Evolutionary conservation across 768 basidiomycete genomes (phyloP).

Genomic region (Pisolithus microcarpus): DNA sequence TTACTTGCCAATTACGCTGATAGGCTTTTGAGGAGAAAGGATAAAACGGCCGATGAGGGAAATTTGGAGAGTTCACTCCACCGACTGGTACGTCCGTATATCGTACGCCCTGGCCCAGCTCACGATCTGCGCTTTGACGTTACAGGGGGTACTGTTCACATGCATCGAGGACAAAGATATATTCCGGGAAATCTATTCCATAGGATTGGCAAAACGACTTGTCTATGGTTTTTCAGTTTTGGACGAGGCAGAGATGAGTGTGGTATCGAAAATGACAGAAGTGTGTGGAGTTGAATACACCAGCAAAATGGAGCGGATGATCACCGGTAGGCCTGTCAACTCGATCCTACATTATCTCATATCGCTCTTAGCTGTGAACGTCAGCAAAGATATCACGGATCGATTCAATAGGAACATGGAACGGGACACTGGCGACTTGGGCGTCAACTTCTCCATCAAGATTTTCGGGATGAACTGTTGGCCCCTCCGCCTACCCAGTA

Average conservation of each 20-base stretch:
- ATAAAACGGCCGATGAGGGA: conserved; percentile 88
- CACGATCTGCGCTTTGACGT: conserved; percentile 2
- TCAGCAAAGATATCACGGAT: conserved; percentile 92
- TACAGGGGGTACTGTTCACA: conserved; percentile 93
- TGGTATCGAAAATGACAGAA: conserved; percentile 97
- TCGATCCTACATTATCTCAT: neutral
- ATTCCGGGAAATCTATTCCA: conserved; percentile 96
- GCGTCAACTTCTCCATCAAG: conserved; percentile 87
- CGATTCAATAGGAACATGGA: conserved; percentile 92
- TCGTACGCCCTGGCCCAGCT: neutral
- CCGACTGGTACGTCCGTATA: conserved; percentile 60
- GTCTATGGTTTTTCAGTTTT: conserved; percentile 88
- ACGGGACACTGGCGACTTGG: conserved; percentile 75
- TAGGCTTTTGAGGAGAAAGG: conserved; percentile 83
- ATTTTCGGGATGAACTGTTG: conserved; percentile 95
- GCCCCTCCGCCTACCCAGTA: conserved; percentile 77
- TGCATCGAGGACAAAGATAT: conserved; percentile 99
- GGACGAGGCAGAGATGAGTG: conserved; percentile 92
- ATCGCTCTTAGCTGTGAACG: conserved; percentile 70
- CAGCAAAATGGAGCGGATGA: conserved; percentile 93
- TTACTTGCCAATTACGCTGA: conserved; percentile 92
- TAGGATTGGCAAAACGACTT: conserved; percentile 86
- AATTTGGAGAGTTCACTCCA: conserved; percentile 86
- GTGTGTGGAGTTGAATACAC: conserved; percentile 97
- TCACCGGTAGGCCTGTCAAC: conserved; percentile 56